Evolutionary conservation across 192 early-diverging fungal species (phyloP), one percentile per base, ranked within the genome.

Genomic region (Ramicandelaber brevisporus): DNA sequence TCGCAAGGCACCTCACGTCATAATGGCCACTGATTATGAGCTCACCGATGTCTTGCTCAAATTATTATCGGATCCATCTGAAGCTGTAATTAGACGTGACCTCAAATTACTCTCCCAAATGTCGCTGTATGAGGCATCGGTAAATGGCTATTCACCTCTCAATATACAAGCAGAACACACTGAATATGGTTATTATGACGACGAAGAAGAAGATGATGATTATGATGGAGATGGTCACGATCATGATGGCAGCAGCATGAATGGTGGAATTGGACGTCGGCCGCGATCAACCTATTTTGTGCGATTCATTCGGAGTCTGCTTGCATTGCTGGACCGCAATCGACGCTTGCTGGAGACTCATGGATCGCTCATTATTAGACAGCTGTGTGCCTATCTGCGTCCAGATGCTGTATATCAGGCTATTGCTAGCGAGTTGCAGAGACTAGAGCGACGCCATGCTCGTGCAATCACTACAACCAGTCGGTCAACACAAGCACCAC

Each of bases 21-120:
- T 93, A 26, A 54, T 93, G 20, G 70, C 70, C 30, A 68, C 80
- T 0, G 84, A 92, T 36, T 78, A 92, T 37, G 72, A 68, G 27
- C 78, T 74, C 20, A 81, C 89, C 33, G 70, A 74, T 6, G 71
- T 75, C 8, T 49, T 96, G 18, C 61, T 99, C n/a, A 78, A 80
- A 39, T 76, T 79, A 13, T 48, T 99, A 6, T 80, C 81, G 22
- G 95, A 99, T 36, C 54, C 73, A 3, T 85, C 81, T 18, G 90
- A 99, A 44, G 87, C 92, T 36, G 79, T 97, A 6, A 79, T 99
- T 17, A 70, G 71, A 44, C 60, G 80, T 11, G 87, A 90, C 47
- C 57, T 99, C 21, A 77, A 87, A 38, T 56, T 96, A 8, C 61
- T 99, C 31, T 87, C 95, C 2, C 89, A 99, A 43, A 81, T 99